Percentiles rank a stretch among this genome's conserved stretches.
Evolutionary conservation across 768 basidiomycete species (phyloP).

Genomic region (Podaxis sp.): DNA sequence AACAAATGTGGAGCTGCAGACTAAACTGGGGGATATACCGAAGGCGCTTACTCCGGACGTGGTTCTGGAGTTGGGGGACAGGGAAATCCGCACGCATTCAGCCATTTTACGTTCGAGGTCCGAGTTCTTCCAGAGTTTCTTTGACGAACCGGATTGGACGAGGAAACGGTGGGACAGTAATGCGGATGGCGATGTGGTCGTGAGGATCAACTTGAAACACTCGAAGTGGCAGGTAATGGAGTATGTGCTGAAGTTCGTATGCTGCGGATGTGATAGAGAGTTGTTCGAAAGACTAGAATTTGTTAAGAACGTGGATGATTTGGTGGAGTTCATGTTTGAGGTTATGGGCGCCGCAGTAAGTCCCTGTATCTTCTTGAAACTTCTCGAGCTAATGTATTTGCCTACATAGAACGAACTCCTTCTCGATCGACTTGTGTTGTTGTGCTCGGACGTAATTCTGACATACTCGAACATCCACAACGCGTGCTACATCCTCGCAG

Average conservation of each 20-base stretch:
- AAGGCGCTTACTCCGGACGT: constrained; percentile 60
- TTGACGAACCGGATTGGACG: constrained; percentile 84
- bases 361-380: constrained; percentile 11
- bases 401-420: constrained; percentile 75
- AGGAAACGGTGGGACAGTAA: constrained; percentile 43
- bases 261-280: constrained; percentile 64
- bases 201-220: constrained; percentile 73
- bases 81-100: constrained; percentile 67
- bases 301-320: constrained; percentile 62
- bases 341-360: constrained; percentile 83
- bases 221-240: constrained; percentile 72
- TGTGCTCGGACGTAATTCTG: constrained; percentile 80
- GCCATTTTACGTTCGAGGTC: constrained; percentile 79
- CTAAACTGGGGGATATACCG: not conserved
- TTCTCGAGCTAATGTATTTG: not conserved
- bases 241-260: constrained; percentile 75
- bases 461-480: constrained; percentile 70
- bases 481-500: constrained; percentile 74
- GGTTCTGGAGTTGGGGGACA: constrained; percentile 67
- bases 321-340: constrained; percentile 84
- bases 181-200: constrained; percentile 34
- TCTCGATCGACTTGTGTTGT: constrained; percentile 77
- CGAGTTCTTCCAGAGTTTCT: constrained; percentile 81
- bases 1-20: no score
- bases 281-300: constrained; percentile 72